Base-by-base conservation (phyloP, 176 grass and related monocot genomes). In the Musa troglodytarum region DNA sequence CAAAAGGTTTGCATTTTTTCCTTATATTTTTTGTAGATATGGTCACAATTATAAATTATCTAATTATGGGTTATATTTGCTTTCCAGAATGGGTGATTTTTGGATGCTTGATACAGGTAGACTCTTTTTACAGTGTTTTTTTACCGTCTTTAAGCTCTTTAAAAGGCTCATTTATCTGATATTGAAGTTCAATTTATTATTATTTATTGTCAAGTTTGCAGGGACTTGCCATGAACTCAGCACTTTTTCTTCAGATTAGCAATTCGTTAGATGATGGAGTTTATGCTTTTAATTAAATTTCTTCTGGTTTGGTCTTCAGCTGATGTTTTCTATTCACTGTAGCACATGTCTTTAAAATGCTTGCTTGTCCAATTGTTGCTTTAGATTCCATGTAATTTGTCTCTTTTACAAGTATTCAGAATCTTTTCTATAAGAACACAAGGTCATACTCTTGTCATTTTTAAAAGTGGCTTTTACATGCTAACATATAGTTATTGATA, bases 41-140 rank as follows among this genome's bases (percentile, higher is more conserved):
- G 73, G 28, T 59, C 54, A 17, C 17, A 34, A 28, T 21, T 10
- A 21, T 9, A 17, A 16, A 65, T 16, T 29, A 74, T 79, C 24
- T 84, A 73, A 74, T 63, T 52, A 5, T 65, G 20, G 50, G 57
- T 55, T 66, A 22, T 83, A 34, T 81, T 61, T 72, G 23, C 65
- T 74, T 71, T 0, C 51, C 52, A 98, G 94, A 69, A 82, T 98
- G 81, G 90, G 94, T 52, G 94, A 98, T 53, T 98, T 98, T 55
- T 98, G 94, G 94, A 98, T 98, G 94, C 88, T 98, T 19, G 94
- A 98, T 82, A 98, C 90, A 0, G 88, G 88, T 98, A 73, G 78
- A 74, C 8, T 23, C 11, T 73, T 50, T 88, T 13, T 24, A 15
- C 63, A 2, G 28, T 64, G 34, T 49, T 16, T 53, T 71, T 65